A percentile compares a stretch with the other conserved stretches of the same genome.
These are phyloP conservation scores for Avicennia marina DNA, from an alignment of 257 asterid genomes.

Conservation along the genomic window DNA sequence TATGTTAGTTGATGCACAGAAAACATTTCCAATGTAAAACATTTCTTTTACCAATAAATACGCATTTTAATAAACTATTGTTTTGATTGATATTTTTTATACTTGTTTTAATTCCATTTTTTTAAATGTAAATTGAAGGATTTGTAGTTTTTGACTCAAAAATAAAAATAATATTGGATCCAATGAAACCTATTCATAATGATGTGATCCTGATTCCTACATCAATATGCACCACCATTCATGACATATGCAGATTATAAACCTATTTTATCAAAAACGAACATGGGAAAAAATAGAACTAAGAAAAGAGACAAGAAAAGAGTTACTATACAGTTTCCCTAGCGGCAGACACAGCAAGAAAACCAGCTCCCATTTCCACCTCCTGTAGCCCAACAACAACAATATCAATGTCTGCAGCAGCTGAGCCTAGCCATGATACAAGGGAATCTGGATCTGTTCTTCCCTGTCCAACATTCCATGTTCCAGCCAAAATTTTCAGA, in stretches of 20 bases:
- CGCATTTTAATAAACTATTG: background rate
- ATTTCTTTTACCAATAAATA: background rate
- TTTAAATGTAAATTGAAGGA: background rate
- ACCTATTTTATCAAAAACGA: background rate
- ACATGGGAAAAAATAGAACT: background rate
- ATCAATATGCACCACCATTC: slow-evolving; percentile 6
- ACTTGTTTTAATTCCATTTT: background rate
- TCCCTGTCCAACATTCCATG: slow-evolving; percentile 99
- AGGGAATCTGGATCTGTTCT: slow-evolving; percentile 88
- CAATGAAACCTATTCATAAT: background rate
- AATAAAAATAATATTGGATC: background rate
- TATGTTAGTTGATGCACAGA: background rate
- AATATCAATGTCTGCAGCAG: slow-evolving; percentile 65
- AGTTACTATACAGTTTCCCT: slow-evolving; percentile 75
- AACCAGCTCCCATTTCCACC: slow-evolving; percentile 99
- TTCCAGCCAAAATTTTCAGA: slow-evolving; percentile 85
- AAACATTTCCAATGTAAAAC: background rate
- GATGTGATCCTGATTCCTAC: too few species aligned
- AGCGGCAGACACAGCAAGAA: slow-evolving; percentile 99
- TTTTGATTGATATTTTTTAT: background rate
- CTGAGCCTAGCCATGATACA: slow-evolving; percentile 83
- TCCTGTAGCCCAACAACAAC: slow-evolving; percentile 93
- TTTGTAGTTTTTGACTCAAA: background rate
- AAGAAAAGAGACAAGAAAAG: slow-evolving; percentile 12
- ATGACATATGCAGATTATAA: background rate